Evolutionary conservation across 2,329 filamentous ascomycete genomes (phyloP).

Genomic region (Xylariaceae sp.): DNA sequence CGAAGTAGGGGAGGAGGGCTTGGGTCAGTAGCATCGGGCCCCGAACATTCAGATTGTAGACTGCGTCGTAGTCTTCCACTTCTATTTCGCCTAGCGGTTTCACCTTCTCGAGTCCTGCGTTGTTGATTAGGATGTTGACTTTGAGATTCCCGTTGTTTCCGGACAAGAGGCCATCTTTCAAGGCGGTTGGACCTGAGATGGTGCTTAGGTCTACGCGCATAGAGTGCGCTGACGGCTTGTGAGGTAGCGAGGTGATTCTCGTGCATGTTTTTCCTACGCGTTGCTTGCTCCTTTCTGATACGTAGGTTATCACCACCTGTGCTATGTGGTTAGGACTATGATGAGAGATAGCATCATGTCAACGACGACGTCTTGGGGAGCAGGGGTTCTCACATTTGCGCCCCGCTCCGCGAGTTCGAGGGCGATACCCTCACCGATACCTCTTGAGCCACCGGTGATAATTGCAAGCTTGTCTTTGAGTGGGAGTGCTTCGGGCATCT

Average conservation of each 20-base stretch:
- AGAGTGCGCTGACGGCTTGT: constrained; percentile 18
- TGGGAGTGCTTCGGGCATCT: not conserved
- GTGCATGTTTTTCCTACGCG: constrained; percentile 56
- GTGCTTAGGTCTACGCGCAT: constrained; percentile 23
- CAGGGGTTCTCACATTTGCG: constrained; percentile 18
- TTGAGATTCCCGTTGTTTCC: constrained; percentile 12
- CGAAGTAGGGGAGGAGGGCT: constrained; percentile 48
- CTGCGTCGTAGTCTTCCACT: constrained; percentile 45
- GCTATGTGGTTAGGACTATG: not conserved
- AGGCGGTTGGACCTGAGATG: constrained; percentile 14
- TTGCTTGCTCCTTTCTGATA: constrained; percentile 58
- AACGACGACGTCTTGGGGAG: not conserved
- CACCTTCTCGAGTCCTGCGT: constrained; percentile 36
- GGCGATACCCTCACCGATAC: constrained; percentile 36
- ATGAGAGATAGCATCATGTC: no score
- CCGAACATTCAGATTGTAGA: constrained; percentile 57
- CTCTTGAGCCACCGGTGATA: constrained; percentile 37
- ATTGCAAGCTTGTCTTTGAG: constrained; percentile 35
- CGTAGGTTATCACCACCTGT: constrained; percentile 53
- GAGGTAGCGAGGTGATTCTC: constrained; percentile 52
- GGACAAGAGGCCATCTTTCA: constrained; percentile 19
- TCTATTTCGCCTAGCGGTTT: constrained; percentile 39
- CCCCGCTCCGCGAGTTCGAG: constrained; percentile 32
- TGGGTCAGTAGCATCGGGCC: constrained; percentile 51
- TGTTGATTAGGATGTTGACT: constrained; percentile 37